Evolutionary conservation across 2,329 filamentous ascomycete genomes (phyloP), one percentile per base, ranked within the genome.

Genomic region (Paraconiothyrium sp.): DNA sequence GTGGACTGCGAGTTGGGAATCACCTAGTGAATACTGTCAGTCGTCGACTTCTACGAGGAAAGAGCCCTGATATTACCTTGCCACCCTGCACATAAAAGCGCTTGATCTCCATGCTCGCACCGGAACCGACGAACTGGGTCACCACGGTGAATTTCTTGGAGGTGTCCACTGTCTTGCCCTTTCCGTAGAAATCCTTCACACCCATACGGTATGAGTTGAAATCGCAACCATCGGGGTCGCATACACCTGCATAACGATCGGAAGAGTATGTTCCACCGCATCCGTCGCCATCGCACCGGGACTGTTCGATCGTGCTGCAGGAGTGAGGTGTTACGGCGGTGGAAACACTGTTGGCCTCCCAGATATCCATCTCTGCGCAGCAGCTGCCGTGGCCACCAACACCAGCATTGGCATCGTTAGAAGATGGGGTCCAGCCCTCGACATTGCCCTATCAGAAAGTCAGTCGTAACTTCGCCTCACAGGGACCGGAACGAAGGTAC

Each of bases 281-380:
- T 9, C 11, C n/a, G 50, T 71, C 84, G 54, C 84, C 87, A 0
- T 74, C 69, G 80, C 87, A 89, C 54, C 83, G 79, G 58, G 73
- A 75, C 71, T 84, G 85, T 34, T 79, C 81, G 49, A 80, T 76
- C 58, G 73, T 79, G 49, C 76, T 77, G 81, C 89, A 90, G 34
- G 85, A 81, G 76, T 90, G 88, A 14, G 89, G 87, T 1, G 88
- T 90, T 68, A 82, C 82, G 58, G 88, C 88, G 11, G 83, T 84
- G 13, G 87, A 84, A 67, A 88, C 84, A 67, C 80, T 83, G 82
- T 90, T 90, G 65, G 88, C 87, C 78, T 90, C 87, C 87, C 87
- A 89, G 75, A 88, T 82, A 70, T 90, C 88, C 84, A 90, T 87
- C 76, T 90, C 88, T 51, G 84, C 81, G 72, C 88, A 90, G 84